Percentiles rank a stretch among this genome's conserved stretches.
Conservation (phyloP, 2,329 filamentous ascomycete species). For the Clonostachys sp. region DNA sequence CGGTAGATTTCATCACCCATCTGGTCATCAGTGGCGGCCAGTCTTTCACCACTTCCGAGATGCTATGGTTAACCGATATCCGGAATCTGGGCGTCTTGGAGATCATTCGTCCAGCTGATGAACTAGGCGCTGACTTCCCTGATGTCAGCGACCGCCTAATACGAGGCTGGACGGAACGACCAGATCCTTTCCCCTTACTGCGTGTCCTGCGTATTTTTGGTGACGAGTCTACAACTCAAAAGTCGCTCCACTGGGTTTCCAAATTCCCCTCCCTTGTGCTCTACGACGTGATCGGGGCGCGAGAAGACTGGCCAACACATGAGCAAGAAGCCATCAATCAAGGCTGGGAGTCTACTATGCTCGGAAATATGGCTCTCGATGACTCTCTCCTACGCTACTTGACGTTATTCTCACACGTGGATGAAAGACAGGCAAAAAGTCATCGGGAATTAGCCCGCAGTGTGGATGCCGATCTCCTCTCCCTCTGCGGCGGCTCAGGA, state of each 20-base stretch:
- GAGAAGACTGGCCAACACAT: slow-evolving; percentile 26
- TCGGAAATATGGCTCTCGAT: slow-evolving; percentile 1
- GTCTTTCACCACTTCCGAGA: slow-evolving; percentile 26
- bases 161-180: slow-evolving; percentile 35
- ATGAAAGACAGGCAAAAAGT: slow-evolving; percentile 12
- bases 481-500: slow-evolving; percentile 22
- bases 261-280: slow-evolving; percentile 37
- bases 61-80: slow-evolving; percentile 33
- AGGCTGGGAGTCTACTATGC: slow-evolving; percentile 23
- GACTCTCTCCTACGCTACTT: slow-evolving; percentile 27
- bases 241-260: slow-evolving; percentile 32
- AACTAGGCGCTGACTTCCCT: slow-evolving; percentile 19
- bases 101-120: slow-evolving; percentile 31
- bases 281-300: slow-evolving; percentile 33
- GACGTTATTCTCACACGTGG: slow-evolving; percentile 22
- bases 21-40: slow-evolving; percentile 31
- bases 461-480: slow-evolving; percentile 26
- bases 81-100: slow-evolving; percentile 43
- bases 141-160: slow-evolving; percentile 38
- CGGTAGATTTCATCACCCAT: slow-evolving; percentile 32
- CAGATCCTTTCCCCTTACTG: slow-evolving; percentile 38
- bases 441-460: slow-evolving; percentile 19
- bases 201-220: slow-evolving; percentile 41
- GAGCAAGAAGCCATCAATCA: slow-evolving; percentile 12
- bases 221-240: slow-evolving; percentile 26